These are phyloP conservation scores for Rubia occidens DNA, from an alignment of 305 asterid genomes.

Conservation along the genomic window DNA sequence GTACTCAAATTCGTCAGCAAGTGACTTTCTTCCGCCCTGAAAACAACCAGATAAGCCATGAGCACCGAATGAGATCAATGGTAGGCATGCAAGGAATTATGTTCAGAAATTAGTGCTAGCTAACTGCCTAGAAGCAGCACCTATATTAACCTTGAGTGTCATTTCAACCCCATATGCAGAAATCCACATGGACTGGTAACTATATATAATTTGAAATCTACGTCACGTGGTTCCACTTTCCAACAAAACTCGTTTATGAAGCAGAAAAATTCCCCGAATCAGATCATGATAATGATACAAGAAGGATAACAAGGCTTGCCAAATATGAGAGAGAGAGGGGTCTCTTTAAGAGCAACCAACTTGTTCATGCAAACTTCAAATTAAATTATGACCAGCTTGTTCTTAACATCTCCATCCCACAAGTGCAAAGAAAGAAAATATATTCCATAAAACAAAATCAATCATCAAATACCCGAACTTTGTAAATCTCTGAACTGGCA, in stretches of 20 bases:
- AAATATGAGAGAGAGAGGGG: neutral
- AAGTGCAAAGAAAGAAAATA: neutral
- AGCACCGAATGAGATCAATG: neutral
- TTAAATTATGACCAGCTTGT: neutral
- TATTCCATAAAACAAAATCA: conserved; percentile 9
- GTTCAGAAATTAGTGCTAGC: neutral
- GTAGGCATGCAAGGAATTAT: neutral
- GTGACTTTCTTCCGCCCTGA: conserved; percentile 71
- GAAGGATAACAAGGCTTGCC: too few relatives aligned
- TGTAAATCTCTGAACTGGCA: neutral
- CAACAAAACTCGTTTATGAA: neutral
- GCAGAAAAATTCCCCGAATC: neutral
- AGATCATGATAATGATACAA: neutral
- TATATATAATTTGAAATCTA: neutral
- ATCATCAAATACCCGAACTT: neutral
- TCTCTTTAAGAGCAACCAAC: neutral
- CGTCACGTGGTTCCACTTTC: neutral
- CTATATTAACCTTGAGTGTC: neutral
- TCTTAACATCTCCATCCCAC: neutral
- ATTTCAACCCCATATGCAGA: neutral
- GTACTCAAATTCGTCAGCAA: conserved; percentile 80
- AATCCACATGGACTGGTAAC: neutral
- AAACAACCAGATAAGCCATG: conserved; percentile 15
- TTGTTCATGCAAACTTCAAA: neutral
- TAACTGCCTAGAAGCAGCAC: neutral